These are phyloP conservation scores for Rhizoclosmatium globosum DNA, from an alignment of 192 early-diverging fungal species.

Conservation along the genomic window DNA sequence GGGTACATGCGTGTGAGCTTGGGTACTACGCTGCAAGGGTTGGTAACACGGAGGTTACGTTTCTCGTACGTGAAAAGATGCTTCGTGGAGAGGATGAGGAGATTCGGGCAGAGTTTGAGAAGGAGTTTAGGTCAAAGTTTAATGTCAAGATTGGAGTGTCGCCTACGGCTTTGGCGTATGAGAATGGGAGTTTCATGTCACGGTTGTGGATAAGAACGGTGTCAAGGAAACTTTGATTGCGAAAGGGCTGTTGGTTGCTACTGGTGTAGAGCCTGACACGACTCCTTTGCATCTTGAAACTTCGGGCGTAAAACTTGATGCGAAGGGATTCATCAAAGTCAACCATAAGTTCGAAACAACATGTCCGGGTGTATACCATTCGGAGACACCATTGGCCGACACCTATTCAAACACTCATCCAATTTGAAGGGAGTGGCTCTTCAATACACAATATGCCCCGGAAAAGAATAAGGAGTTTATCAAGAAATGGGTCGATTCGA, in stretches of 20 bases:
- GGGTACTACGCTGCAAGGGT: constrained; percentile 46
- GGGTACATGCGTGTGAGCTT: constrained; percentile 50
- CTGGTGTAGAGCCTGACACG: constrained; percentile 43
- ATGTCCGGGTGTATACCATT: constrained; percentile 39
- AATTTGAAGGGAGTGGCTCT: constrained; percentile 55
- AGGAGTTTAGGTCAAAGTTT: constrained; percentile 33
- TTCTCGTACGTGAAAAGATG: constrained; percentile 48
- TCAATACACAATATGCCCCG: constrained; percentile 26
- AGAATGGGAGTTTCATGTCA: constrained; percentile 10
- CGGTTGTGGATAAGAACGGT: not conserved
- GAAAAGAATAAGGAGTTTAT: not conserved
- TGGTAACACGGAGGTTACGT: constrained; percentile 38
- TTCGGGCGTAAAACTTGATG: constrained; percentile 25
- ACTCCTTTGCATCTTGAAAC: constrained; percentile 22
- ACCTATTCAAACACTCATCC: constrained; percentile 50
- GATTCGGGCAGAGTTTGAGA: constrained; percentile 40
- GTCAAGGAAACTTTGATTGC: not conserved
- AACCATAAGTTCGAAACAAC: constrained; percentile 39
- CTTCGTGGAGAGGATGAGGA: constrained; percentile 45
- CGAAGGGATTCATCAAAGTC: constrained; percentile 39
- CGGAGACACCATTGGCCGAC: constrained; percentile 48
- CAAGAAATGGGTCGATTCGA: constrained; percentile 6
- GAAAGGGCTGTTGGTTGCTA: constrained; percentile 44
- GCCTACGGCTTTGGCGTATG: constrained; percentile 18
- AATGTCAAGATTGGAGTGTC: constrained; percentile 9